Base-by-base conservation (phyloP, 1,139 yeast genomes). In the Yamadazyma triangularis region DNA sequence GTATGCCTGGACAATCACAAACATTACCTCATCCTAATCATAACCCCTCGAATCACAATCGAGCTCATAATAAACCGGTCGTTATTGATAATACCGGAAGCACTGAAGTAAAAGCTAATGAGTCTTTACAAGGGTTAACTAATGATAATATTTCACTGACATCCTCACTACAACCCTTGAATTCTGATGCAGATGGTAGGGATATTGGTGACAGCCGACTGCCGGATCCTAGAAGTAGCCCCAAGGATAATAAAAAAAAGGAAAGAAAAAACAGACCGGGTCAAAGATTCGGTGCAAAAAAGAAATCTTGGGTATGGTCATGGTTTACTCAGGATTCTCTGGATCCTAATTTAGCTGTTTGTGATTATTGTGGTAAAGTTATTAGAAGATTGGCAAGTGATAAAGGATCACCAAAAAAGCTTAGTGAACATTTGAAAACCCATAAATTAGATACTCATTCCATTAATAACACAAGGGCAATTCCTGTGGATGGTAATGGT, bases 291-390 rank as follows among this genome's bases (percentile, higher is more conserved):
- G 80, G 80, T 10, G 79, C 79, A 11, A 73, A 71, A 42, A 73
- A 73, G 58, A 68, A 67, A 44, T 71, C 76, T 23, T 74, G 80
- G 80, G 79, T 74, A 4, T 75, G 81, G 81, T 51, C 67, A 20
- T 75, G 80, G 79, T 75, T 75, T 42, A 60, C 60, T 12, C 80
- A 75, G 43, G 78, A 74, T 46, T 47, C 53, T 8, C 45, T 42
- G 13, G 70, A 75, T 44, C 64, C 70, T 29, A 72, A 73, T 38
- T 42, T 70, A 13, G 80, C 81, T 3, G 69, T 68, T 3, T 75
- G 81, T 50, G 77, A 73, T 39, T 60, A 50, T 36, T 75, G 81
- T 48, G 71, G 74, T 2, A 71, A 69, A 44, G 57, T 64, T 10
- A 65, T 75, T 26, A 56, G 59, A 18, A 50, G 81, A 28, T 51